Evolutionary conservation across 352 stramenopile genomes (phyloP), one percentile per base, ranked within the genome.

Genomic region (Globisporangium rhizosaccharum): DNA sequence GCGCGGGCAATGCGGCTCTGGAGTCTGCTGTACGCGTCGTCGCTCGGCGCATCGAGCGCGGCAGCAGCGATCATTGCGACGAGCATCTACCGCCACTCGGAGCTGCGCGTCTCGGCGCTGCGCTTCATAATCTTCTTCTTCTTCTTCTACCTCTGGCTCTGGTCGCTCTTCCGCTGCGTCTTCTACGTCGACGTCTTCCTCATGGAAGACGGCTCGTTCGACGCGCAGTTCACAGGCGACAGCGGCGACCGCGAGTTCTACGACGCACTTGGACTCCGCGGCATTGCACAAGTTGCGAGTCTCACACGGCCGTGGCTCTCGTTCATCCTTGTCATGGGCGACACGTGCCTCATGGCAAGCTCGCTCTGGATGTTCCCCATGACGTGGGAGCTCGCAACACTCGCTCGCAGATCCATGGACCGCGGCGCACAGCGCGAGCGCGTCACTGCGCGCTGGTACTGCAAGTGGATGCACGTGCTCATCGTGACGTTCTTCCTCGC

Each of bases 81-180:
- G 23, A 56, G 58, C 11, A 66, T 82, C 30, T 75, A 75, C 50
- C 62, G 44, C 46, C 66, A 78, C 51, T 71, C 63, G 7, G 69
- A 81, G 49, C 51, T 75, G 53, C 68, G 64, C 48, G 51, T 67
- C 42, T 86, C 76, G 14, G 72, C 70, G 12, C 70, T 81, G 41
- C 70, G 66, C 48, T 82, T 73, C 63, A 62, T 84, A 12, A 65
- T 84, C 60, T 72, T 82, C 63, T 80, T 68, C 50, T 80, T 84
- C 55, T 84, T 86, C 66, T 72, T 79, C 57, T 84, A 82, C 66
- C 57, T 78, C 57, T 80, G 67, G 73, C 63, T 86, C 25, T 86
- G 72, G 74, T 82, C 76, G 57, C 54, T 82, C 45, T 79, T 81
- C 48, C 76, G 68, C n/a, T 57, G 62, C 33, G 25, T 79, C 20